Base-by-base conservation (phyloP, 768 basidiomycete species). In the Leccinum olivaceopallidum region DNA sequence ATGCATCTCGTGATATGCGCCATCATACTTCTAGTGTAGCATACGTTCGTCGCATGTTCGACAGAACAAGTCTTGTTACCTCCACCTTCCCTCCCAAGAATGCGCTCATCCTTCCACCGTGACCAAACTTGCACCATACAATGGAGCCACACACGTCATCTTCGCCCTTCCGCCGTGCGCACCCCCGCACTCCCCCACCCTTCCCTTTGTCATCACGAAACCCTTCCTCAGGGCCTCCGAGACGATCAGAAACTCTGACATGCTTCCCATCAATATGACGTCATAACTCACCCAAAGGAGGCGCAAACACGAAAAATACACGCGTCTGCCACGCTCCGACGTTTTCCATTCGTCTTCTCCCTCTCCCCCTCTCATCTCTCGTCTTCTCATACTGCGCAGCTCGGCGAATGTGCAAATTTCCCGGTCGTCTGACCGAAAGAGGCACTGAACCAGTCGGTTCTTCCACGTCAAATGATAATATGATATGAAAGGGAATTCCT, bases 281-380 rank as follows among this genome's bases (percentile, higher is more conserved):
- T 60, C 63, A 73, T 67, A 55, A 61, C 59, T 64, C 64, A 64
- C 49, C 59, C 53, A 30, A 44, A 20, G 36, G n/a, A 55, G 59
- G 48, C 56, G 52, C 47, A 30, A 57, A 65, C 61, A 62, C 57
- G 53, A 60, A 56, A 56, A 26, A 71, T 62, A 58, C 71, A 72
- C 71, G 71, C 59, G 65, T 67, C 60, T 28, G 55, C 65, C 71
- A 72, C 62, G 65, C 64, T 60, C 47, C 44, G 20, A 20, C 56
- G 8, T 44, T 20, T 36, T 36, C n/a, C 22, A 16, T n/a, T 28
- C 26, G 8, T 39, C 53, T 49, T 59, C 36, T 13, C 22, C 14
- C 30, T n/a, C 47, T 22, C n/a, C 44, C 28, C 47, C 42, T 44
- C 42, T 44, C 39, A 39, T 24, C 13, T 49, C 24, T 22, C 13